A percentile compares a stretch with the other conserved stretches of the same genome.
Evolutionary conservation across 2,329 filamentous ascomycete genomes (phyloP).

Genomic region (Nemania bipapillata): DNA sequence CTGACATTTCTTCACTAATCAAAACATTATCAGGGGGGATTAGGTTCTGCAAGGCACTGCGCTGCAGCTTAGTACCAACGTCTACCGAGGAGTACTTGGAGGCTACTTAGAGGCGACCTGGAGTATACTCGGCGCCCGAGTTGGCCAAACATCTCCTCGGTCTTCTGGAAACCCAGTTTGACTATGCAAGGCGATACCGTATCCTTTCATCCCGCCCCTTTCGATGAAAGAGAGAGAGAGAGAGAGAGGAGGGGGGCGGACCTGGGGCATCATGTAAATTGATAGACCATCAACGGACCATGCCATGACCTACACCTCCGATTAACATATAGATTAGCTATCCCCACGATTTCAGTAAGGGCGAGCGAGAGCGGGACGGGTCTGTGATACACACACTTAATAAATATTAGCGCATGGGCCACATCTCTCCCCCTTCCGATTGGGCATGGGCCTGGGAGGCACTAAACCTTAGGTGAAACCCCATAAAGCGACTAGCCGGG

Average conservation of each 20-base stretch:
- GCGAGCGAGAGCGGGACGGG: not conserved
- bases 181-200: too few species aligned
- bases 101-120: too few species aligned
- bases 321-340: too few species aligned
- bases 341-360: not conserved
- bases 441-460: not conserved
- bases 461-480: not conserved
- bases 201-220: too few species aligned
- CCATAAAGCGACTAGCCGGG: slow-evolving; percentile 8
- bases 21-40: not conserved
- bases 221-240: too few species aligned
- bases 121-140: not conserved
- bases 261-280: too few species aligned
- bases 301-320: too few species aligned
- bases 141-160: not conserved
- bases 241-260: too few species aligned
- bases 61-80: not conserved
- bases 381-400: not conserved
- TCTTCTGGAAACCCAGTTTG: not conserved
- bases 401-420: slow-evolving; percentile 14
- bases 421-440: not conserved
- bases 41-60: slow-evolving; percentile 1
- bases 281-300: too few species aligned
- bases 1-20: not conserved
- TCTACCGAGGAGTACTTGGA: not conserved